Conservation (phyloP, 78 protist genomes). For the Polysphondylium violaceum region DNA sequence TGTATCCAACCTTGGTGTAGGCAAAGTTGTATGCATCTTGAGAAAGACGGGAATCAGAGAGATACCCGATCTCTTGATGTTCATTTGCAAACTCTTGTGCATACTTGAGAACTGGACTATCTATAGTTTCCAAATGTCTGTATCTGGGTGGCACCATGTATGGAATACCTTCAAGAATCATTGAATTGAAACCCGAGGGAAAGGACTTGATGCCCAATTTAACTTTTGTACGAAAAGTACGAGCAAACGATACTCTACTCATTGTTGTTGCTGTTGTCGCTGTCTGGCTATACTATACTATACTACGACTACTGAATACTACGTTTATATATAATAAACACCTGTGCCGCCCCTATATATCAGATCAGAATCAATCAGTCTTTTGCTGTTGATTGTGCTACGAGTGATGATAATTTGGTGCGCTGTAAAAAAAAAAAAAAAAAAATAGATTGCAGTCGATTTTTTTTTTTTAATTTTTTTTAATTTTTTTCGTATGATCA, state of each 20-base stretch:
- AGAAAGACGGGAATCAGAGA: conserved; percentile 12
- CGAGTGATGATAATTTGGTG: not conserved
- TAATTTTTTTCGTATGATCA: too few species aligned
- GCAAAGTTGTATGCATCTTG: conserved; percentile 62
- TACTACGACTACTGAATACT: not conserved
- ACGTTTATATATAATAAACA: too few species aligned
- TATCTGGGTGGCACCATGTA: conserved; percentile 5
- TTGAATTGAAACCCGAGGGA: conserved; percentile 42
- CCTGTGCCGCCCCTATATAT: too few species aligned
- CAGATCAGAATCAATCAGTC: not conserved
- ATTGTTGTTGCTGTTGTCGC: not conserved
- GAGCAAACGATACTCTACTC: conserved; percentile 20
- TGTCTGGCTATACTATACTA: not conserved
- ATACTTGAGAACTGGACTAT: conserved; percentile 26
- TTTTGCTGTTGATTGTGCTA: not conserved
- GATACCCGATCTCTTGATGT: conserved; percentile 47
- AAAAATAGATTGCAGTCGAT: too few species aligned
- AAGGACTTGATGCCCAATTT: not conserved
- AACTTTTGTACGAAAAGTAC: conserved; percentile 1
- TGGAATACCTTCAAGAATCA: conserved; percentile 16
- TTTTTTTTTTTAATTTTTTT: too few species aligned
- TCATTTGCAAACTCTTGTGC: conserved; percentile 55
- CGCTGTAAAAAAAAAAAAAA: not conserved
- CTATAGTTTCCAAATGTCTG: not conserved
- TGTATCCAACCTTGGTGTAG: conserved; percentile 8